phyloP scores from a whole-genome alignment of 2,329 filamentous ascomycete species.

The Phaeophleospora eucalypticola region DNA sequence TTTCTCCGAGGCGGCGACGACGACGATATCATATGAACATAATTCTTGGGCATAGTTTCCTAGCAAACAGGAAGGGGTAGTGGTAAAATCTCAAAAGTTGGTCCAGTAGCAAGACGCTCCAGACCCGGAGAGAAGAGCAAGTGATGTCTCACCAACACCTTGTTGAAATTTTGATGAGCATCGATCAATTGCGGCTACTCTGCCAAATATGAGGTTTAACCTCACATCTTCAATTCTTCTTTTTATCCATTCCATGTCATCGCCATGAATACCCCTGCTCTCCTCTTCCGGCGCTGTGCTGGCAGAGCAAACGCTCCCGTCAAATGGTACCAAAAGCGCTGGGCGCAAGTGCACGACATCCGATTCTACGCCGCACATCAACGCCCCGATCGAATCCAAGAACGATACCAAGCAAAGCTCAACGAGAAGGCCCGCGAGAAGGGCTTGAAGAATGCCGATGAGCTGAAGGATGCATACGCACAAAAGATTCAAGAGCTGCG shows the following conservation, averaged over 20 bases:
- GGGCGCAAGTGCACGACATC: constrained; percentile 88
- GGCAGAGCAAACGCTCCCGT: constrained; percentile 23
- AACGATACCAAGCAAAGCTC: constrained; percentile 86
- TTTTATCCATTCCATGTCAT: constrained; percentile 1
- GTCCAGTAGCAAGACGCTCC: too few species aligned
- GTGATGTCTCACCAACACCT: too few species aligned
- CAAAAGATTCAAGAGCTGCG: constrained; percentile 74
- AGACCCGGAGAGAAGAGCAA: too few species aligned
- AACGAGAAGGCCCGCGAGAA: constrained; percentile 71
- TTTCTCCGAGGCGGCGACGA: too few species aligned
- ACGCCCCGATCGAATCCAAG: constrained; percentile 58
- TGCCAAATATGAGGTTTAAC: background rate
- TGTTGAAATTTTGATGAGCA: background rate
- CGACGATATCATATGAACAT: too few species aligned
- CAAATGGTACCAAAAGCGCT: constrained; percentile 62
- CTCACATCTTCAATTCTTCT: background rate
- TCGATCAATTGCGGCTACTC: background rate
- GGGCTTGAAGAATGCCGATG: constrained; percentile 65
- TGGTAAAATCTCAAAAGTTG: too few species aligned
- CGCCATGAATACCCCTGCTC: constrained; percentile 18
- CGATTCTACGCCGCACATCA: constrained; percentile 81
- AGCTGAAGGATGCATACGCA: constrained; percentile 76
- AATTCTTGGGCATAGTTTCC: too few species aligned
- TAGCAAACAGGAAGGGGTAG: too few species aligned
- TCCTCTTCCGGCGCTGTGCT: constrained; percentile 22